Base-by-base conservation (phyloP, 2,329 filamentous ascomycete species). In the Cercospora beticola region DNA sequence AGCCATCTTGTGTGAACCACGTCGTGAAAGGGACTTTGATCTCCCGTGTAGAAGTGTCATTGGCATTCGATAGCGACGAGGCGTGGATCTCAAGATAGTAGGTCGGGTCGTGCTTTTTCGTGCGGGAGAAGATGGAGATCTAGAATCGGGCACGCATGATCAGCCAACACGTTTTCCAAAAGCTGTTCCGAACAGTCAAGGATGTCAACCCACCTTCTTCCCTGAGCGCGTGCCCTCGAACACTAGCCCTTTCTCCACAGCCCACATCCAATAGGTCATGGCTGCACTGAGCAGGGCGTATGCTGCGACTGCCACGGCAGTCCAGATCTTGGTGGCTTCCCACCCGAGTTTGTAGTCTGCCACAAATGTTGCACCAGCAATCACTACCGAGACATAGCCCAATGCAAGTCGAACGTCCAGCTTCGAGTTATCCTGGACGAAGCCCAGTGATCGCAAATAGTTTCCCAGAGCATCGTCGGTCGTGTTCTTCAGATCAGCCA, bases 261-360 rank as follows among this genome's bases (percentile, higher is more conserved):
- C 86, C 85, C 88, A 91, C 68, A 96, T 88, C 95, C 95, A 99
- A 75, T 89, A 87, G 43, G 92, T 94, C 74, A 98, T 86, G 2
- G 86, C 83, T 31, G 86, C 85, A 78, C 97, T 98, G 62, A 99
- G 82, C 2, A 91, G 63, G 52, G 92, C 89, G 83, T 99, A 99
- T 16, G 90, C 78, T 10, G 86, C 85, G 4, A 98, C 94, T 3
- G 95, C 94, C 46, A 85, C 86, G 3, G 91, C 86, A 0, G 94
- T 96, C 83, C 89, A 94, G 71, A 86, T 82, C 81, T 95, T 96
- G 18, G 94, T 97, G 70, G 82, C 84, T 71, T 97, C 92, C 86
- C 95, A 98, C 74, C 94, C 94, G 59, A 93, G 85, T 78, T 92
- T 92, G 83, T 93, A 97, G 85, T 99, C 95, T 83, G 93, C 94